phyloP scores from a whole-genome alignment of 75 land plant species.

The Chamaecyparis obtusa region DNA sequence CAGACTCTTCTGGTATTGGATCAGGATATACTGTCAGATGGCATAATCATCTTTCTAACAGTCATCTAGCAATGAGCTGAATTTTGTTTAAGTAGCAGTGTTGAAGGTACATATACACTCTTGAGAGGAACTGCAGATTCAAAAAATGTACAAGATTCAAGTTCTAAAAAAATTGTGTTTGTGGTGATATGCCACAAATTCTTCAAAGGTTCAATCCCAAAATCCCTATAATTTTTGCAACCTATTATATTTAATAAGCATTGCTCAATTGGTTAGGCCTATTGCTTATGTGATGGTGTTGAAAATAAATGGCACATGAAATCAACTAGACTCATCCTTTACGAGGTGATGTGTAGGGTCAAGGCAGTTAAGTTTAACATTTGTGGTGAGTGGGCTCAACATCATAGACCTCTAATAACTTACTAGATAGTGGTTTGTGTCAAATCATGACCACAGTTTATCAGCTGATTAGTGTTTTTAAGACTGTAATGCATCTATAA shows the following conservation, averaged over 20 bases:
- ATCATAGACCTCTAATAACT: background rate
- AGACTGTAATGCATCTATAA: background rate
- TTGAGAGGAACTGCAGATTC: background rate
- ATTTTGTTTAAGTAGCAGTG: background rate
- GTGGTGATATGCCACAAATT: background rate
- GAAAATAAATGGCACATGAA: background rate
- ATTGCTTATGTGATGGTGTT: background rate
- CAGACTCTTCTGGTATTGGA: background rate
- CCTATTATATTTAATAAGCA: background rate
- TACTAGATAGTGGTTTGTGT: background rate
- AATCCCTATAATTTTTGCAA: background rate
- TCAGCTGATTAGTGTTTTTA: background rate
- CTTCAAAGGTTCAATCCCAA: background rate
- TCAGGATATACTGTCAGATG: background rate
- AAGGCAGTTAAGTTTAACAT: too few relatives aligned
- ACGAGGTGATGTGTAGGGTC: too few relatives aligned
- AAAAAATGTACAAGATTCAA: background rate
- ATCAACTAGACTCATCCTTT: background rate
- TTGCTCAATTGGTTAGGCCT: background rate
- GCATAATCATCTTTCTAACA: background rate
- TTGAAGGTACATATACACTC: background rate
- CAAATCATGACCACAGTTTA: background rate
- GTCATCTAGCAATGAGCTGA: background rate
- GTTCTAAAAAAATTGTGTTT: background rate
- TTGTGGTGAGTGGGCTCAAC: background rate